Evolutionary conservation across 192 early-diverging fungal genomes (phyloP).

Genomic region (Dimargaris xerosporica): DNA sequence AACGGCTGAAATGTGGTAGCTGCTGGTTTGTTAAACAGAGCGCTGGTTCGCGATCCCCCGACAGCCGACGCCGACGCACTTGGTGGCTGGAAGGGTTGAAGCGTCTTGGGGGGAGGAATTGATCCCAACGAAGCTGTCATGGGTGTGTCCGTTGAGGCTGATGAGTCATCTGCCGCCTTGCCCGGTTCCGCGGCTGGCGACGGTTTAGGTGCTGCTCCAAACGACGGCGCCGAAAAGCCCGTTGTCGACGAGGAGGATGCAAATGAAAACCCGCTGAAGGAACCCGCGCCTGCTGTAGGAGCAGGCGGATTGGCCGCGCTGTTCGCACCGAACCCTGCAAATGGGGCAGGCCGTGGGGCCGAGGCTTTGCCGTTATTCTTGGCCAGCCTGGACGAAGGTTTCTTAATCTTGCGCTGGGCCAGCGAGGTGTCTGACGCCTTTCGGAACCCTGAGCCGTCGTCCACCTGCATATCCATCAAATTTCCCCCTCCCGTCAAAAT

Average conservation of each 20-base stretch:
- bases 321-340: constrained; percentile 19
- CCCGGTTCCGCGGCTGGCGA: no score
- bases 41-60: no score
- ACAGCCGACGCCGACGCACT: no score
- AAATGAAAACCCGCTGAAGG: not conserved
- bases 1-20: no score
- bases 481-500: not conserved
- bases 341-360: constrained; percentile 15
- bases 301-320: not conserved
- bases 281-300: not conserved
- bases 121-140: no score
- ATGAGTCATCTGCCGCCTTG: no score
- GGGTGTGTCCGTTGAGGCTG: no score
- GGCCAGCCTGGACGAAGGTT: not conserved
- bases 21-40: no score
- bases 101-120: no score
- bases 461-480: constrained; percentile 1
- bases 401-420: not conserved
- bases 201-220: no score
- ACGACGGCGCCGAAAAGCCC: no score
- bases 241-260: not conserved
- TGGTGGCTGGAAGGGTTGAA: no score
- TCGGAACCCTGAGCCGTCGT: not conserved
- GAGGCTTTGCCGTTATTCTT: not conserved
- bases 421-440: not conserved